Evolutionary conservation across 1,284 basidiomycete species (phyloP).

Genomic region (Binderoboletus segoi): DNA sequence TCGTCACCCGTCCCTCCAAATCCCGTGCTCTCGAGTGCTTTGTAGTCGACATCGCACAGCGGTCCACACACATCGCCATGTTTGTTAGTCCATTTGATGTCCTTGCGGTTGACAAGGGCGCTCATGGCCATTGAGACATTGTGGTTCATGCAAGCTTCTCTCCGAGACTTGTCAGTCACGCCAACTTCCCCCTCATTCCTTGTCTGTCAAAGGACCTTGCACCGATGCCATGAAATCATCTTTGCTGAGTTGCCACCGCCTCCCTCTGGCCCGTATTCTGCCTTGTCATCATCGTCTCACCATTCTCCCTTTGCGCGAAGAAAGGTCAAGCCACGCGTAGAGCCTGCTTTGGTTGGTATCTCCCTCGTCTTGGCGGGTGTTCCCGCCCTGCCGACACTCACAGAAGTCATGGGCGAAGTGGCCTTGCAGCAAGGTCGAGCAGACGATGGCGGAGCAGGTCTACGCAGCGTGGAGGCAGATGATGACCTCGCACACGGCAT

Average conservation of each 20-base stretch:
- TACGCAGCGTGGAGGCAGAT: slow-evolving; percentile 51
- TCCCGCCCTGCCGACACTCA: slow-evolving; percentile 78
- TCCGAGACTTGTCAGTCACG: slow-evolving; percentile 79
- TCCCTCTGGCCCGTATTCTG: slow-evolving; percentile 64
- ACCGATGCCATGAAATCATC: slow-evolving; percentile 95
- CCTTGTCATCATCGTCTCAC: slow-evolving; percentile 48
- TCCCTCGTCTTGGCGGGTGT: slow-evolving; percentile 79
- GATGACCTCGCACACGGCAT: slow-evolving; percentile 38
- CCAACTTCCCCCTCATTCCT: slow-evolving; percentile 81
- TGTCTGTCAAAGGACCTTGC: slow-evolving; percentile 91
- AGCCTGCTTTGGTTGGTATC: slow-evolving; percentile 85
- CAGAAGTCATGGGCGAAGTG: slow-evolving; percentile 75
- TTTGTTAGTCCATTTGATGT: slow-evolving; percentile 61
- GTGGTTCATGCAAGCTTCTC: slow-evolving; percentile 96
- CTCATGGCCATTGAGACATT: slow-evolving; percentile 65
- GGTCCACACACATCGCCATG: slow-evolving; percentile 92
- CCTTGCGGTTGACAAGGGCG: slow-evolving; percentile 14
- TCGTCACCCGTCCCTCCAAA: slow-evolving; percentile 87
- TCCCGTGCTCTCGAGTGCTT: slow-evolving; percentile 92
- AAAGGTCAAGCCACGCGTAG: slow-evolving; percentile 72
- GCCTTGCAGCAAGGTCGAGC: slow-evolving; percentile 87
- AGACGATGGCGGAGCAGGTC: slow-evolving; percentile 53
- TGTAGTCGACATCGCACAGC: slow-evolving; percentile 82
- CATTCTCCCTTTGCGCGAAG: slow-evolving; percentile 53
- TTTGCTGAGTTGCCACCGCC: slow-evolving; percentile 85